phyloP scores from a whole-genome alignment of 805 yeast genomes.

The Blastobotrys peoriensis region DNA sequence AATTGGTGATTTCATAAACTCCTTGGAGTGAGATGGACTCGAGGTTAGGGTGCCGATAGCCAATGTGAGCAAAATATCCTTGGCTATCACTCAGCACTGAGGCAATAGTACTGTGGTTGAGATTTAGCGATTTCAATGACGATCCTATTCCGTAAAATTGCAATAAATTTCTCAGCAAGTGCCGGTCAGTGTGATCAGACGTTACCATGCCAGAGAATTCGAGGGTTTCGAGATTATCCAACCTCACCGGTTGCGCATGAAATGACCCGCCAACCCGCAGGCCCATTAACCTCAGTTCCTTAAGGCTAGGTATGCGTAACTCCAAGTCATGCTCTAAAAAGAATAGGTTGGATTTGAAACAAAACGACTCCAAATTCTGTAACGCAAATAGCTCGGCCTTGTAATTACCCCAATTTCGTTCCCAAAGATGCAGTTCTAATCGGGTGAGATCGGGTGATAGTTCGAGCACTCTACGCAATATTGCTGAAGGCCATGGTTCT shows the following conservation, averaged over 20 bases:
- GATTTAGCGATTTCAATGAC: background rate
- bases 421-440: background rate
- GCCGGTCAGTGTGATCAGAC: background rate
- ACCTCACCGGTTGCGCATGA: background rate
- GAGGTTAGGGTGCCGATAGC: background rate
- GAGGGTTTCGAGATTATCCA: background rate
- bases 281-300: background rate
- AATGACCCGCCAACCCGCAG: background rate
- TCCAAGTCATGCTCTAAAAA: background rate
- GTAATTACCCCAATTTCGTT: background rate
- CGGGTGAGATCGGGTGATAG: background rate
- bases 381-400: background rate
- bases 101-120: background rate
- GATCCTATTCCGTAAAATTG: background rate
- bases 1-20: background rate
- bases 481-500: background rate
- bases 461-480: background rate
- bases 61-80: background rate
- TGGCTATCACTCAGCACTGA: background rate
- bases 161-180: background rate
- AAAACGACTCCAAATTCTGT: background rate
- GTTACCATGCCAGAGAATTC: background rate
- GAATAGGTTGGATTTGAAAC: background rate
- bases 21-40: background rate
- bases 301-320: background rate